These are phyloP conservation scores for Bremia lactucae DNA, from an alignment of 352 stramenopile species.

Conservation along the genomic window DNA sequence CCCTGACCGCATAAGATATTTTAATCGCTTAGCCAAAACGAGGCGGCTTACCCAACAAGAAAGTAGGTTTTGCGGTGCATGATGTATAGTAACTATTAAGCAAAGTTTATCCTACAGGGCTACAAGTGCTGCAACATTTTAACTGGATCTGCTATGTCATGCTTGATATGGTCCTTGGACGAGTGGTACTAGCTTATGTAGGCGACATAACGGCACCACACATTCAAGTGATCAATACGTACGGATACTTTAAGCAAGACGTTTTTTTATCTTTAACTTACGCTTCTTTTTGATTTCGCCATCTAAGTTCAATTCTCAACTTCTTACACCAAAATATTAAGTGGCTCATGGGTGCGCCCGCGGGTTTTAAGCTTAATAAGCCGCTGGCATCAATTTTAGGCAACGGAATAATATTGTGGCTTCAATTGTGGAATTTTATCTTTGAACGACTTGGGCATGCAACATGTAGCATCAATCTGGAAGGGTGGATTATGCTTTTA, in stretches of 20 bases:
- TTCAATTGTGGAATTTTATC: slow-evolving; percentile 62
- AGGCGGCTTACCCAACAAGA: slow-evolving; percentile 21
- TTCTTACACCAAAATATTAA: slow-evolving; percentile 44
- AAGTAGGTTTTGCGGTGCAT: slow-evolving; percentile 10
- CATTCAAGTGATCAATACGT: slow-evolving; percentile 11
- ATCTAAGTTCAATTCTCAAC: slow-evolving; percentile 24
- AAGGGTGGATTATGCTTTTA: slow-evolving; percentile 5
- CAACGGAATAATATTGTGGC: slow-evolving; percentile 69
- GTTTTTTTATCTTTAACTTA: not conserved
- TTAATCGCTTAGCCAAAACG: slow-evolving; percentile 15
- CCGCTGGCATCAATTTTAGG: slow-evolving; percentile 81
- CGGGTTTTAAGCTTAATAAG: slow-evolving; percentile 85
- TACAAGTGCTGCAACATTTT: slow-evolving; percentile 18
- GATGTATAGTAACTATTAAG: not conserved
- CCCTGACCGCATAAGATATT: slow-evolving; percentile 13
- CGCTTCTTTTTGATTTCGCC: slow-evolving; percentile 7
- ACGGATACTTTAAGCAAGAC: not conserved
- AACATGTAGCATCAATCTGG: not conserved
- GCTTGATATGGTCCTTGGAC: slow-evolving; percentile 23
- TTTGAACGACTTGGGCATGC: slow-evolving; percentile 19
- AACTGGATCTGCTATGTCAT: slow-evolving; percentile 25
- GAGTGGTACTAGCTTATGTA: slow-evolving; percentile 9
- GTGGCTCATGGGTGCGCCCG: slow-evolving; percentile 68
- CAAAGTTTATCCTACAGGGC: slow-evolving; percentile 9
- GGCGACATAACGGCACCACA: slow-evolving; percentile 1